Evolutionary conservation across 257 asterid species (phyloP), one percentile per base, ranked within the genome.

Genomic region (Solanum ossicruentum): DNA sequence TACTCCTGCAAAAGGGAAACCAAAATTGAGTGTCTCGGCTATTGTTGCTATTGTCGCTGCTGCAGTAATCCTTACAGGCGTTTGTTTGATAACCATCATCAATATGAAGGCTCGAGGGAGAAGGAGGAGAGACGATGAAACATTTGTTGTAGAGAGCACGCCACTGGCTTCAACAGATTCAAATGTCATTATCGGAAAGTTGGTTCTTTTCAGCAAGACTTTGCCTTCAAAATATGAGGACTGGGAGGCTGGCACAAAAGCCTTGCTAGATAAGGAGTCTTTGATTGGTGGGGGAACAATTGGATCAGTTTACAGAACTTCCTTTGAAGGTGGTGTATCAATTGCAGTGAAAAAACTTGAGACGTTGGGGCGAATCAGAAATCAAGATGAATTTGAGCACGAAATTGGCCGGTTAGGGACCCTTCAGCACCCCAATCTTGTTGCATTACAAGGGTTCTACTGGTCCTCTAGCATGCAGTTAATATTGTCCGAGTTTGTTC

Each of bases 221-320:
- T 86, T 95, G 82, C 99, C 98, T 51, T 93, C 98, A 10, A 97
- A 92, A 84, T 97, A 97, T 63, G 97, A 97, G 84, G 99, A 93
- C 81, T 97, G 99, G 99, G 98, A 97, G 86, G 91, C 96, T 3
- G 99, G 98, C 9, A 95, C 98, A 0, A 95, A 93, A 90, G 96
- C 98, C 7, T 89, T 97, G 95, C 94, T 97, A 11, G 97, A 97
- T 87, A 97, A 91, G 84, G 99, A 97, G 58, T 89, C 97, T 73
- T 60, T 95, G 63, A 85, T 97, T 56, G 99, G 99, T 3, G 91
- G 93, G 71, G 99, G 99, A 3, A 91, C 99, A n/a, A 92, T 95
- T 21, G 99, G 99, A 43, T 91, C 96, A 9, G 98, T 97, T 43
- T 97, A 95, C 87, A 92, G 85, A 89, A 86, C 97, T 23, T 92